Conservation (phyloP, 495 filamentous ascomycete genomes). For the Penicillium longicatenatum region DNA sequence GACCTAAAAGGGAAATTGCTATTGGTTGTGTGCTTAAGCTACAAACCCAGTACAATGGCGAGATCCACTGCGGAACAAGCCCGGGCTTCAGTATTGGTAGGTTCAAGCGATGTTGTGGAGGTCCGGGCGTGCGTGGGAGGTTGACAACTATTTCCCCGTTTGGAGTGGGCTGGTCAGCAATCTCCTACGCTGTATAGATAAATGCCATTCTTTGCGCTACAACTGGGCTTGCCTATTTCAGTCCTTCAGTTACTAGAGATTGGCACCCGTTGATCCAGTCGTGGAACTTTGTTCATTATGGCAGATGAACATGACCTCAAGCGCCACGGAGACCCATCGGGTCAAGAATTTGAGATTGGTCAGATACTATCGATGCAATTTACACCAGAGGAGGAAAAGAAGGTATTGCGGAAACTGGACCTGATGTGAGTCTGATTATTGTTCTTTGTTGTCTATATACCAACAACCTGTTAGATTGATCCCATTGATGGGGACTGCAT, state of each 20-base stretch:
- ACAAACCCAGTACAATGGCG: background rate
- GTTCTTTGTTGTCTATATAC: background rate
- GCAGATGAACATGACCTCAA: conserved; percentile 16
- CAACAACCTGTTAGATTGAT: conserved; percentile 37
- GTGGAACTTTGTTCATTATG: conserved; percentile 1
- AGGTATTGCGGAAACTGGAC: conserved; percentile 37
- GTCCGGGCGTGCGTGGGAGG: background rate
- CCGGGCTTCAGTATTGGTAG: conserved; percentile 16
- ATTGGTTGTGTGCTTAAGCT: background rate
- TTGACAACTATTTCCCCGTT: background rate
- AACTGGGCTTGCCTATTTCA: too few relatives aligned
- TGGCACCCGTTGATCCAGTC: background rate
- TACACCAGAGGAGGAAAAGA: conserved; percentile 34
- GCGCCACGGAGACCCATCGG: conserved; percentile 3
- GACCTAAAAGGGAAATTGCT: background rate
- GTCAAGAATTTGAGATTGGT: conserved; percentile 37
- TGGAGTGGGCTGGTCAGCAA: background rate
- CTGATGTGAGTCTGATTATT: conserved; percentile 23
- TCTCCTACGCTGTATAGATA: background rate
- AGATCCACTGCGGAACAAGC: conserved; percentile 17
- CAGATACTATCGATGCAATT: conserved; percentile 31
- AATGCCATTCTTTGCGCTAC: too few relatives aligned
- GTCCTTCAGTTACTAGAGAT: too few relatives aligned
- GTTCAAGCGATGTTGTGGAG: conserved; percentile 15
- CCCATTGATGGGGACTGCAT: conserved; percentile 47